Conservation (phyloP, 495 filamentous ascomycete genomes). For the Rostrohypoxylon terebratum region DNA sequence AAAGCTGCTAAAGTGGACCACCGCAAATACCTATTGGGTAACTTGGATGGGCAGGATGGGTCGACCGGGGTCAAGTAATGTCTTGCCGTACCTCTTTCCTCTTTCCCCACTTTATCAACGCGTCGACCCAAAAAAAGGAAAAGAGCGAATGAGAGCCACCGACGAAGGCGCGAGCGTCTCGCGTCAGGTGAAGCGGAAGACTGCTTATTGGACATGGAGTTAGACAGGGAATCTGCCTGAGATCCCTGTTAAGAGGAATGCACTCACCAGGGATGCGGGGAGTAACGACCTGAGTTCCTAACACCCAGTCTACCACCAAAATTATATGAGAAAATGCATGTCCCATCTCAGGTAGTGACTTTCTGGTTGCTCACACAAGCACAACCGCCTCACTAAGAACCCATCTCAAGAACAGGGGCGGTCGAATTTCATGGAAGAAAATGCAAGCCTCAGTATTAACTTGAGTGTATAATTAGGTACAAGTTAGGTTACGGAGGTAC, state of each 20-base stretch:
- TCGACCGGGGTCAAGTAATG: not conserved
- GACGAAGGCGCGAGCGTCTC: slow-evolving; percentile 32
- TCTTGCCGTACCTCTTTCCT: slow-evolving; percentile 21
- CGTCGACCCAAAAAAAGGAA: slow-evolving; percentile 42
- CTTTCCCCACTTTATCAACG: slow-evolving; percentile 37
- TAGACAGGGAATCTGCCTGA: slow-evolving; percentile 40
- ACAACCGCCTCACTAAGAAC: slow-evolving; percentile 29
- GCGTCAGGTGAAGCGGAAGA: slow-evolving; percentile 42
- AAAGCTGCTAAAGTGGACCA: not conserved
- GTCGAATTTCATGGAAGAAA: not conserved
- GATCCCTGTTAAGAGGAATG: slow-evolving; percentile 49
- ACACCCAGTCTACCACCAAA: slow-evolving; percentile 34
- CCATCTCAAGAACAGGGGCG: not conserved
- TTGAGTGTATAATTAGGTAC: not conserved
- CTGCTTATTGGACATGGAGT: slow-evolving; percentile 51
- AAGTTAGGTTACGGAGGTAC: too few relatives aligned
- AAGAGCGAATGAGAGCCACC: slow-evolving; percentile 42
- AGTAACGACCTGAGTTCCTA: slow-evolving; percentile 27
- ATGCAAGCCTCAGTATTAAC: slow-evolving; percentile 24
- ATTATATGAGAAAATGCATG: slow-evolving; percentile 17
- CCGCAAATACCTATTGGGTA: slow-evolving; percentile 32
- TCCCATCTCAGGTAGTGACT: slow-evolving; percentile 23
- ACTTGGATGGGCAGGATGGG: slow-evolving; percentile 16
- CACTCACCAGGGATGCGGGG: slow-evolving; percentile 27
- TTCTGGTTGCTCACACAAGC: slow-evolving; percentile 19